Evolutionary conservation across 202 grass and related monocot genomes (phyloP), one percentile per base, ranked within the genome.

Genomic region (Setaria viridis): DNA sequence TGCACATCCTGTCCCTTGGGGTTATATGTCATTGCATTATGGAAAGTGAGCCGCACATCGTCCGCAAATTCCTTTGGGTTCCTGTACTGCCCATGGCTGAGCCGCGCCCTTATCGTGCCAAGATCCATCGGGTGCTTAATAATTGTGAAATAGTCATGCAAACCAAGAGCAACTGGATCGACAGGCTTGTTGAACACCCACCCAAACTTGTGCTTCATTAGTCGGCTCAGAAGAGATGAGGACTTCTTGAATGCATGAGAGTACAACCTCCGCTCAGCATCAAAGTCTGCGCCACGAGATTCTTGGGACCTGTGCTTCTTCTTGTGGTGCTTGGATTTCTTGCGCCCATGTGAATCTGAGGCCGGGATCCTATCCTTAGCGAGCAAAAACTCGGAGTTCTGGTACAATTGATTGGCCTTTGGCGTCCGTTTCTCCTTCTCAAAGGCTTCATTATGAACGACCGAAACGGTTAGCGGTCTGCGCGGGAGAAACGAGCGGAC

Each of bases 131-230:
- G 96, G 56, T 90, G 86, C 74, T 94, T 94, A 69, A 99, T 99
- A 67, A 99, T 92, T 1, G 32, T 76, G 64, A 90, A 90, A 79
- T 99, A 99, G 76, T 99, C 96, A 49, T 94, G 88, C 84, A 99
- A 80, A 29, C 93, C 93, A 78, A 99, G 96, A 11, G 79, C 90
- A 42, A 81, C 88, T 37, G 77, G 80, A 74, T 99, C 90, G 1
- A 99, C 96, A 35, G 96, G 96, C 63, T 91, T 94, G 82, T 95
- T 99, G 65, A 99, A 99, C 25, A 99, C 96, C 96, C 96, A 99
- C 4, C 85, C 91, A 87, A 90, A 91, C 53, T 88, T 94, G 91
- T 99, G 93, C 73, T 99, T 99, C 93, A 95, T 95, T 19, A 99
- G 20, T 64, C 88, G 93, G 51, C 88, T 91, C 70, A 95, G 88